Base-by-base conservation (phyloP, 495 filamentous ascomycete species). In the Paragyromitra xinjiangensis region DNA sequence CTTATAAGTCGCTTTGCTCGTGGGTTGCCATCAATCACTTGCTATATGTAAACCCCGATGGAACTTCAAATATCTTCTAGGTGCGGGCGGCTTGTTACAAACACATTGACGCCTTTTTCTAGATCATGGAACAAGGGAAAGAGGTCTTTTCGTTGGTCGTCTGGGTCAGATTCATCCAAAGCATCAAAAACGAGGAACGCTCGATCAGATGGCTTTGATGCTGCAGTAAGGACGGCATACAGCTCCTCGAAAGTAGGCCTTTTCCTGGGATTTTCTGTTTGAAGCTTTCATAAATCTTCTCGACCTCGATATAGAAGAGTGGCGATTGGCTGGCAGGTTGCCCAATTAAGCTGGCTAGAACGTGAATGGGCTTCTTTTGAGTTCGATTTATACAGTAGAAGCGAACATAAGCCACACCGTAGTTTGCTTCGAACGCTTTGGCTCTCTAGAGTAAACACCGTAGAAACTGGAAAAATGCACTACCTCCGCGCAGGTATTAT, bases 331-430 rank as follows among this genome's bases (percentile, higher is more conserved):
- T n/a, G 3, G 37, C 59, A 24, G 42, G 59, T 19, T 62, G 59
- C 7, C 42, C 40, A 9, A 62, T 8, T 4, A 42, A 42, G 37
- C 37, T 19, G 37, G 14, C 16, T 9, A 62, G 34, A 9, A 62
- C 59, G 19, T 40, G 37, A 19, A 40, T 19, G 16, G 37, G 37
- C 14, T 22, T 39, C 7, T 62, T 16, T 42, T 40, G 34, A 2
- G 19, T n/a, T 19, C 16, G 59, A 2, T 22, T n/a, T 6, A 40
- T 9, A 8, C 11, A 40, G n/a, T 62, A 37, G n/a, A 62, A 62
- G 19, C 19, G 40, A 39, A 62, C 12, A 62, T 62, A 62, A 19
- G 59, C 59, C 11, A 62, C 34, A 7, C 59, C 69, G 37, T 56
- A 42, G 34, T 42, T 50, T 51, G 6, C 6, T 53, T 16, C 51